Conservation (phyloP, 805 yeast species). For the Candida hispaniensis region DNA sequence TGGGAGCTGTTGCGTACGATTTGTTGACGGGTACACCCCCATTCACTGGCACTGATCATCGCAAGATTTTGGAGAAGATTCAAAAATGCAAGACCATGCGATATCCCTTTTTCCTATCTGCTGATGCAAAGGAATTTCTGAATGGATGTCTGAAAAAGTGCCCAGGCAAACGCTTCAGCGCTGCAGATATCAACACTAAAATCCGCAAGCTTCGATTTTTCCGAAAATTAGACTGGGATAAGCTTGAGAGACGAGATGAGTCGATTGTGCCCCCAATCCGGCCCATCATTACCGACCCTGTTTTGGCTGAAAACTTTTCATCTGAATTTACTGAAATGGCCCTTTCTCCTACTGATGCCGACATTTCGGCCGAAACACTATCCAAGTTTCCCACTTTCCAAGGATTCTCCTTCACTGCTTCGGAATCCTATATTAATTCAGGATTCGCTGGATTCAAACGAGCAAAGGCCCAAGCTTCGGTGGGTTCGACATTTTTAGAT, state of each 20-base stretch:
- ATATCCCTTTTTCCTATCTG: slow-evolving; percentile 65
- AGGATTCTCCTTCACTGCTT: slow-evolving; percentile 11
- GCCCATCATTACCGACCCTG: slow-evolving; percentile 76
- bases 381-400: slow-evolving; percentile 7
- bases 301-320: slow-evolving; percentile 75
- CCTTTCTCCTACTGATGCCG: slow-evolving; percentile 24
- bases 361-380: background rate
- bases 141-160: slow-evolving; percentile 56
- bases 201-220: slow-evolving; percentile 63
- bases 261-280: slow-evolving; percentile 59
- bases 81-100: slow-evolving; percentile 50
- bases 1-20: slow-evolving; percentile 73
- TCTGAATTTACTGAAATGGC: slow-evolving; percentile 63
- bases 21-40: slow-evolving; percentile 82
- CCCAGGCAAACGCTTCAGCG: slow-evolving; percentile 55
- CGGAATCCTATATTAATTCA: slow-evolving; percentile 10
- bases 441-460: slow-evolving; percentile 12
- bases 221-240: slow-evolving; percentile 63
- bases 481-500: too few relatives aligned
- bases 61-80: slow-evolving; percentile 65
- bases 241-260: slow-evolving; percentile 40
- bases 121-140: slow-evolving; percentile 69
- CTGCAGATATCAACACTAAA: slow-evolving; percentile 39
- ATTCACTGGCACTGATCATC: slow-evolving; percentile 72
- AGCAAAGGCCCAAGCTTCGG: slow-evolving; percentile 7